Evolutionary conservation across 495 filamentous ascomycete species (phyloP).

Genomic region (Symbiotaphrina buchneri): DNA sequence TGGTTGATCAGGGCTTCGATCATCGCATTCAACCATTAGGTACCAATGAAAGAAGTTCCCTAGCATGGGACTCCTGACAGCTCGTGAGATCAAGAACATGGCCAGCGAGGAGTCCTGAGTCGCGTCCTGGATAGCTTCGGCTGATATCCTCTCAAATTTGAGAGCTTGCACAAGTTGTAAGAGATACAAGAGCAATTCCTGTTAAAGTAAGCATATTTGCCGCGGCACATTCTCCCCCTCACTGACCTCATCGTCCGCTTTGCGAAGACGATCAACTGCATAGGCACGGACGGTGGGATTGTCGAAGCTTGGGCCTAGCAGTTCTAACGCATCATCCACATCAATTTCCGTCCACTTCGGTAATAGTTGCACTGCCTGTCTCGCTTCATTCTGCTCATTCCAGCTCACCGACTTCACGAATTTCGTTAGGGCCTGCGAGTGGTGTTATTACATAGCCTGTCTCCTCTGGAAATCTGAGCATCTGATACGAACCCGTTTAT

Average conservation of each 20-base stretch:
- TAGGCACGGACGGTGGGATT: slow-evolving; percentile 75
- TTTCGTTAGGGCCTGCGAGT: slow-evolving; percentile 56
- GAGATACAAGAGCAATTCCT: slow-evolving; percentile 73
- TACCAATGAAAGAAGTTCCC: slow-evolving; percentile 98
- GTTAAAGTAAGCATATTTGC: background rate
- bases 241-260: slow-evolving; percentile 58
- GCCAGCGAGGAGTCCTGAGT: slow-evolving; percentile 73
- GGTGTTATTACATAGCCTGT: slow-evolving; percentile 1
- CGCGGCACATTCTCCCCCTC: no score
- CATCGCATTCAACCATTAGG: slow-evolving; percentile 89
- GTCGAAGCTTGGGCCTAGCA: slow-evolving; percentile 80
- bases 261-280: slow-evolving; percentile 75
- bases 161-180: slow-evolving; percentile 90
- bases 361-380: slow-evolving; percentile 73
- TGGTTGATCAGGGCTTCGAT: slow-evolving; percentile 46
- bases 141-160: slow-evolving; percentile 67
- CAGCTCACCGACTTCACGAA: slow-evolving; percentile 95
- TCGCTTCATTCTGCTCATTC: slow-evolving; percentile 66
- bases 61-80: slow-evolving; percentile 64
- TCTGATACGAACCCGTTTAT: slow-evolving; percentile 35
- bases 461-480: background rate
- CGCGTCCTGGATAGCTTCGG: slow-evolving; percentile 32
- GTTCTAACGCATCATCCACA: slow-evolving; percentile 86
- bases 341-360: slow-evolving; percentile 94
- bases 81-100: slow-evolving; percentile 68